Evolutionary conservation across 1,139 yeast species (phyloP).

Genomic region (Yamadazyma dushanensis): DNA sequence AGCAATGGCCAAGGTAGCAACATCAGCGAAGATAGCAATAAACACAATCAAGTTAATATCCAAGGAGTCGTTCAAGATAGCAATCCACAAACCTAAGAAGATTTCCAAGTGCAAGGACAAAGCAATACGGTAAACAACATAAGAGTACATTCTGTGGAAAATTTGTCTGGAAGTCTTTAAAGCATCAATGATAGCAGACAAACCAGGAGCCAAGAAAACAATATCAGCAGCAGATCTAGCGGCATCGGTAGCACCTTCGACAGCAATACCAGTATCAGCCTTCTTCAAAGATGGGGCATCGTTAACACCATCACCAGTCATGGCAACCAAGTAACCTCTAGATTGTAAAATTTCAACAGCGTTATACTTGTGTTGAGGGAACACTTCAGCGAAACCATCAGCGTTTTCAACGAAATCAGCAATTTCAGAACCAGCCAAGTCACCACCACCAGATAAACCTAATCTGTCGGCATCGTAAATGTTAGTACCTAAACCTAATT

Average conservation of each 20-base stretch:
- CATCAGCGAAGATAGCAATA: slow-evolving; percentile 94
- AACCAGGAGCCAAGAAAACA: slow-evolving; percentile 95
- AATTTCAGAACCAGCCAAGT: slow-evolving; percentile 94
- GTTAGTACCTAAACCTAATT: slow-evolving; percentile 95
- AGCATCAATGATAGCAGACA: slow-evolving; percentile 92
- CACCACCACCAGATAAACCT: slow-evolving; percentile 96
- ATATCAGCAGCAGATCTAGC: slow-evolving; percentile 96
- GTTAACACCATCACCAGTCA: slow-evolving; percentile 99
- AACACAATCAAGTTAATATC: slow-evolving; percentile 86
- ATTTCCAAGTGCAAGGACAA: slow-evolving; percentile 88
- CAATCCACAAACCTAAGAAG: slow-evolving; percentile 93
- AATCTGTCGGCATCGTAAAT: slow-evolving; percentile 96
- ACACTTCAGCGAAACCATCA: slow-evolving; percentile 96
- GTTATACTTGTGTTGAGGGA: slow-evolving; percentile 94
- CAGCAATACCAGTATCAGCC: slow-evolving; percentile 97
- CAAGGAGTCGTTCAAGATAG: slow-evolving; percentile 80
- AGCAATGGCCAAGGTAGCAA: slow-evolving; percentile 93
- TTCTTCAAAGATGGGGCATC: slow-evolving; percentile 96
- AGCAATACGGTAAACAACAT: slow-evolving; percentile 95
- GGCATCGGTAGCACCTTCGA: slow-evolving; percentile 96
- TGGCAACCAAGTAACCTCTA: slow-evolving; percentile 94
- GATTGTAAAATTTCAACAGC: slow-evolving; percentile 88
- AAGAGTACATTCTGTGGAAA: slow-evolving; percentile 98
- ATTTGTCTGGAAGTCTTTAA: slow-evolving; percentile 92
- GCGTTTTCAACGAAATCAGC: slow-evolving; percentile 96